Percentiles rank a stretch among this genome's conserved stretches.
Conservation (phyloP, 2,329 filamentous ascomycete genomes). For the Venturia asperata region DNA sequence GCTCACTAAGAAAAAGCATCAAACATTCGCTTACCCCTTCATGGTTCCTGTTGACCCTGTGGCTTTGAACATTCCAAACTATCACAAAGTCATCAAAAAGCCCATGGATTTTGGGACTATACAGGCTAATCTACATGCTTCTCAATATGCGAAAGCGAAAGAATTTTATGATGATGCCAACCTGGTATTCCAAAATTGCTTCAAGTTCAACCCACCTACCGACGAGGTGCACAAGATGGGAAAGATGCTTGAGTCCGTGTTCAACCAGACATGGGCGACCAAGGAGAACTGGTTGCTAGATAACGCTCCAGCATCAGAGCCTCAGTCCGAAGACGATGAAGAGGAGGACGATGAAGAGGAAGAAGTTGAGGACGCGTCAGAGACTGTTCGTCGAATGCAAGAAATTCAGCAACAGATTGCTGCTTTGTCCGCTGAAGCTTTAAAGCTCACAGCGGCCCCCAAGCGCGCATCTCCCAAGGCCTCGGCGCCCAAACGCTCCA, state of each 20-base stretch:
- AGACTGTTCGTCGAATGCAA: conserved; percentile 31
- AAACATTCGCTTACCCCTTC: conserved; percentile 64
- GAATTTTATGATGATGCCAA: conserved; percentile 80
- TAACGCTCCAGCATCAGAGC: conserved; percentile 60
- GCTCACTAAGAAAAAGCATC: conserved; percentile 66
- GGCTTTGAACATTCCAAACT: conserved; percentile 85
- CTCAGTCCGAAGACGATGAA: conserved; percentile 54
- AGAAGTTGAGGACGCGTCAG: conserved; percentile 57
- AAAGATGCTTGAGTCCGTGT: conserved; percentile 65
- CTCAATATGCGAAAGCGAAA: conserved; percentile 72
- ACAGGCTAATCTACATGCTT: conserved; percentile 64
- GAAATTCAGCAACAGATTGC: conserved; percentile 61
- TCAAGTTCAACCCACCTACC: conserved; percentile 77
- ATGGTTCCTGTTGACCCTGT: conserved; percentile 83
- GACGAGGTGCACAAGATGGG: conserved; percentile 69
- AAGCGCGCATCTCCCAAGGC: conserved; percentile 51
- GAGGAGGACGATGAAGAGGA: conserved; percentile 61
- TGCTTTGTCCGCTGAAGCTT: conserved; percentile 55
- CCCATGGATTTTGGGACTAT: conserved; percentile 94
- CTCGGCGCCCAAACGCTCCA: conserved; percentile 36
- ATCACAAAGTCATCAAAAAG: conserved; percentile 89
- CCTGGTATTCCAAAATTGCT: conserved; percentile 83
- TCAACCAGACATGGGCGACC: conserved; percentile 66
- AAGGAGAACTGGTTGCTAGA: conserved; percentile 76
- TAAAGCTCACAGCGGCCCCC: conserved; percentile 22